Evolutionary conservation across 148 eudicot genomes (phyloP), one percentile per base, ranked within the genome.

Genomic region (Dianthus caryophyllus): DNA sequence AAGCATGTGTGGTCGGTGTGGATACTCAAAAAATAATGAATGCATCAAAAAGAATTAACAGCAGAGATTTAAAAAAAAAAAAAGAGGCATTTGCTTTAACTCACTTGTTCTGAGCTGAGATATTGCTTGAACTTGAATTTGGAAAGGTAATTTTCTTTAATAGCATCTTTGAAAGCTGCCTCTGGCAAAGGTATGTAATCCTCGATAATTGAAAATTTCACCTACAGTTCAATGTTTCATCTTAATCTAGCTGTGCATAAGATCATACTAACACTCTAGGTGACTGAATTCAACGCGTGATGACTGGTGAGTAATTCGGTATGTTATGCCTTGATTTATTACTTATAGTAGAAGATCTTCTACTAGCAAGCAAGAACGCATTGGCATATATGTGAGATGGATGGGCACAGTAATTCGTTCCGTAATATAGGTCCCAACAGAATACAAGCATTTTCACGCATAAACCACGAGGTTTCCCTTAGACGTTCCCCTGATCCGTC

Each of bases 121-220:
- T 82, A 88, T 51, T 73, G 88, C 25, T 75, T 78, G 73, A 90
- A 87, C 77, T 87, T 84, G 57, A 31, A 61, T 48, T 26, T 17
- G 22, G 82, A 75, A 12, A 50, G 51, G 71, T 85, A 87, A 59
- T 83, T 89, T 57, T 78, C 81, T 78, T 63, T 56, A 46, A 87
- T 83, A 70, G 81, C 84, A 49, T 62, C 70, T 69, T 67, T 87
- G 50, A 87, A 81, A 67, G 69, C 71, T 61, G 73, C 82, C 78
- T 85, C 87, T 24, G 79, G 85, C 64, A 87, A 46, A 64, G 96
- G 96, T 65, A 90, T 76, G 75, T 88, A 90, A 46, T 85, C 93
- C 65, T 69, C 77, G 43, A 17, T 54, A 77, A 87, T 85, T 27
- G 71, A 71, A 44, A 90, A 90, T 61, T 76, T 85, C 46, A 90